These are phyloP conservation scores for Oleoguttula mirabilis DNA, from an alignment of 495 filamentous ascomycete species.

Conservation along the genomic window DNA sequence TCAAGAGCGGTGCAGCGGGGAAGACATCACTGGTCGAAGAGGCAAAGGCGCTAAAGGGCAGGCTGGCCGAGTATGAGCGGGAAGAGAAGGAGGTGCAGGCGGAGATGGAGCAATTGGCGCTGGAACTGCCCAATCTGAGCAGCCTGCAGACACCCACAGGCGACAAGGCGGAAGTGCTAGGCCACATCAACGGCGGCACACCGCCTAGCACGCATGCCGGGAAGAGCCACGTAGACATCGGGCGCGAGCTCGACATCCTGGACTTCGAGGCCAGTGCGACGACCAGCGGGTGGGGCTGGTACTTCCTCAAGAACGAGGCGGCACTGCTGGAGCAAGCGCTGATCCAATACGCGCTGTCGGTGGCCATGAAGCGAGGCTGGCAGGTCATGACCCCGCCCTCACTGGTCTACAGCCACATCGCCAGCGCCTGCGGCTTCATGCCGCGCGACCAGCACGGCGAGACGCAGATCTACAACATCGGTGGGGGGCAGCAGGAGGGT, in stretches of 20 bases:
- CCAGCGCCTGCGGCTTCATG: constrained; percentile 80
- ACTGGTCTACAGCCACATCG: constrained; percentile 85
- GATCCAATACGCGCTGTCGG: constrained; percentile 65
- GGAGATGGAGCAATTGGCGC: constrained; percentile 63
- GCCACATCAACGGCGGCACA: constrained; percentile 66
- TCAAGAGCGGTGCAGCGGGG: constrained; percentile 23
- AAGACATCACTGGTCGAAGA: constrained; percentile 43
- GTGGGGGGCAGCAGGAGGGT: constrained; percentile 37
- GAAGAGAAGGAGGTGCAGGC: constrained; percentile 46
- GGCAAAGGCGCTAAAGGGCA: constrained; percentile 55
- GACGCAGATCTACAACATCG: constrained; percentile 74
- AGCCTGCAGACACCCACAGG: constrained; percentile 63
- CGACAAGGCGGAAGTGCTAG: constrained; percentile 42
- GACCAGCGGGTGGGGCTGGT: constrained; percentile 91
- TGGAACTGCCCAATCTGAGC: constrained; percentile 78
- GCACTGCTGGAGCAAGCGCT: constrained; percentile 88
- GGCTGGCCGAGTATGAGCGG: constrained; percentile 46
- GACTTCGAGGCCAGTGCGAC: constrained; percentile 72
- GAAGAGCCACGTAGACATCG: constrained; percentile 62
- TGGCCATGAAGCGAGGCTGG: constrained; percentile 61
- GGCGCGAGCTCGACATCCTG: constrained; percentile 61
- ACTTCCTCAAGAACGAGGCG: constrained; percentile 79
- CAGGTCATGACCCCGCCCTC: constrained; percentile 67
- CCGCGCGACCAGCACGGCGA: constrained; percentile 83
- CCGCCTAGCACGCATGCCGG: constrained; percentile 31